These are phyloP conservation scores for Crataegus laevigata DNA, from an alignment of 306 rosid species.

Conservation along the genomic window DNA sequence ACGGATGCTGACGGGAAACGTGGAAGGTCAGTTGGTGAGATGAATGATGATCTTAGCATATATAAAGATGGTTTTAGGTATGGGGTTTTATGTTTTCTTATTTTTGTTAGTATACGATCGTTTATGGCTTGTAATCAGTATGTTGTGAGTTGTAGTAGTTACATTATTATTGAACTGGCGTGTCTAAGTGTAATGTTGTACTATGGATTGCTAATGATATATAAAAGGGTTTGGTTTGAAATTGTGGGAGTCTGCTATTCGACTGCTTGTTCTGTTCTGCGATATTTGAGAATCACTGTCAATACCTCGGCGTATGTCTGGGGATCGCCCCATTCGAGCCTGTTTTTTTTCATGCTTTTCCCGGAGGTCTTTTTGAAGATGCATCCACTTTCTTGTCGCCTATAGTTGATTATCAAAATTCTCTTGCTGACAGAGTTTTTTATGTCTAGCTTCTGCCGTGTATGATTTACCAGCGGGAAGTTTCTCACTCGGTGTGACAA, in stretches of 20 bases:
- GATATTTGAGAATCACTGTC: too few species aligned
- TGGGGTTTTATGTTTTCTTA: conserved; percentile 32
- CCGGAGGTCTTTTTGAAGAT: not conserved
- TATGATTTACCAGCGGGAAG: not conserved
- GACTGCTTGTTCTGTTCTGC: not conserved
- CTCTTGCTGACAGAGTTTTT: not conserved
- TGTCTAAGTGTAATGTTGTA: conserved; percentile 28
- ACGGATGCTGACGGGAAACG: conserved; percentile 15
- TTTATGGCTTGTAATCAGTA: conserved; percentile 32
- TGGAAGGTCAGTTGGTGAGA: conserved; percentile 15
- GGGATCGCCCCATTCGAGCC: too few species aligned
- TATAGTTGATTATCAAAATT: not conserved
- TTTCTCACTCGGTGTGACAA: not conserved
- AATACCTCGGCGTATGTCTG: too few species aligned
- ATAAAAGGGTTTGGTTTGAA: conserved; percentile 12
- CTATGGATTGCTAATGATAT: conserved; percentile 24
- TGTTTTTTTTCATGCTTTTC: too few species aligned
- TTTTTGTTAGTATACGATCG: conserved; percentile 21
- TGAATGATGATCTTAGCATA: conserved; percentile 10
- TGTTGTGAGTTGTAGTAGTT: conserved; percentile 24
- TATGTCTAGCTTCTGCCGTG: not conserved
- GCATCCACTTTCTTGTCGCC: not conserved
- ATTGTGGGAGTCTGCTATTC: not conserved
- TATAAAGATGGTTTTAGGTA: conserved; percentile 22
- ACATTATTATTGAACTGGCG: not conserved